Evolutionary conservation across 306 rosid genomes (phyloP).

Genomic region (Vachellia collinsii): DNA sequence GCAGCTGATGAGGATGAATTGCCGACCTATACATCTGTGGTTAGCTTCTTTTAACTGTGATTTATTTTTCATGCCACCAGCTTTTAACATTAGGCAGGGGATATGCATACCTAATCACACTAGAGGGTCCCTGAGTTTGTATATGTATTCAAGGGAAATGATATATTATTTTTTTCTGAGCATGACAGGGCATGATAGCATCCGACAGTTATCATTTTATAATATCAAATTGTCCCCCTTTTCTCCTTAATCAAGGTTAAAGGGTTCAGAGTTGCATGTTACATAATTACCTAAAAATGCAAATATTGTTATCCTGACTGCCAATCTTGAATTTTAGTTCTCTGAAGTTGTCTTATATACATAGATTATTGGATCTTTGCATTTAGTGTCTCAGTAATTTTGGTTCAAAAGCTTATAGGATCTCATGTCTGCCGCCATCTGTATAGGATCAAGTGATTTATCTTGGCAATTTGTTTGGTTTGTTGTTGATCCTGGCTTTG

Average conservation of each 20-base stretch:
- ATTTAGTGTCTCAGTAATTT: background rate
- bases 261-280: background rate
- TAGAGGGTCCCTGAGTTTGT: constrained; percentile 7
- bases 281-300: background rate
- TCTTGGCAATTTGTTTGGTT: constrained; percentile 9
- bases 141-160: background rate
- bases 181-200: background rate
- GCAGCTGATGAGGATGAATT: constrained; percentile 55
- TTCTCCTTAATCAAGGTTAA: background rate
- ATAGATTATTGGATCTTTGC: background rate
- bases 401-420: constrained; percentile 8
- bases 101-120: background rate
- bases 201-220: background rate
- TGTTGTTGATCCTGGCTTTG: background rate
- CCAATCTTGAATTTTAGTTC: background rate
- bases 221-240: background rate
- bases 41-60: constrained; percentile 48
- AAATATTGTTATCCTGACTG: background rate
- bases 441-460: constrained; percentile 14
- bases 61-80: constrained; percentile 16
- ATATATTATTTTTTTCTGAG: background rate
- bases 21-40: constrained; percentile 53
- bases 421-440: constrained; percentile 13
- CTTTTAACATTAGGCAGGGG: background rate
- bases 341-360: background rate